A percentile compares a stretch with the other conserved stretches of the same genome.
Conservation (phyloP, 176 grass and related monocot species). For the Phragmites australis region DNA sequence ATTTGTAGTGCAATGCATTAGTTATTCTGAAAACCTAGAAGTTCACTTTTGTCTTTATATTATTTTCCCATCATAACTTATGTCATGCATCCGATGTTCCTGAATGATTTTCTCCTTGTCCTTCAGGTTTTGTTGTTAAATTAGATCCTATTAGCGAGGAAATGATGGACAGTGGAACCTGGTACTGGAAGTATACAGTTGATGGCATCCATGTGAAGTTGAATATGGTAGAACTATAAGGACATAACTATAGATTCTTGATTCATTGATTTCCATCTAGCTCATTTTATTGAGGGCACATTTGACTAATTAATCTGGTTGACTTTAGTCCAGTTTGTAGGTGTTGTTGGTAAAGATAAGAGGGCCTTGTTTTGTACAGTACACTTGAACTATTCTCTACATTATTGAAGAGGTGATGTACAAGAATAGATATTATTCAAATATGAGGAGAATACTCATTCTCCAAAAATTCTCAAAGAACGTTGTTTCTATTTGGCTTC, state of each 20-base stretch:
- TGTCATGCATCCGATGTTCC: not conserved
- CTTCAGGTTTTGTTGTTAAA: constrained; percentile 60
- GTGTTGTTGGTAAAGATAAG: constrained; percentile 34
- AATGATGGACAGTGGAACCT: constrained; percentile 63
- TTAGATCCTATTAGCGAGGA: constrained; percentile 62
- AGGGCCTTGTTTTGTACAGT: constrained; percentile 27
- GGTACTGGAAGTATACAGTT: constrained; percentile 81
- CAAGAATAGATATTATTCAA: constrained; percentile 10
- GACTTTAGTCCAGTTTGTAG: constrained; percentile 41
- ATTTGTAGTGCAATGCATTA: not conserved
- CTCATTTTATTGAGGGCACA: constrained; percentile 20
- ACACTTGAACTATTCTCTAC: constrained; percentile 10
- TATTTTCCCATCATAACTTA: not conserved
- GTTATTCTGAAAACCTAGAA: not conserved
- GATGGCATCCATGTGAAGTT: constrained; percentile 65
- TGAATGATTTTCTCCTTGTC: constrained; percentile 21
- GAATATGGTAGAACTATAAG: constrained; percentile 71
- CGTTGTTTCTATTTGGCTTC: not conserved
- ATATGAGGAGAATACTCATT: constrained; percentile 39
- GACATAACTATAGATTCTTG: constrained; percentile 44
- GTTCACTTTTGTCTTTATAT: not conserved
- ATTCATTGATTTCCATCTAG: constrained; percentile 50
- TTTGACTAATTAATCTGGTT: constrained; percentile 9
- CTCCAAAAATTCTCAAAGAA: constrained; percentile 13
- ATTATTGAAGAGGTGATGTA: constrained; percentile 38